Conservation (phyloP, 768 basidiomycete species). For the Tremella mesenterica region DNA sequence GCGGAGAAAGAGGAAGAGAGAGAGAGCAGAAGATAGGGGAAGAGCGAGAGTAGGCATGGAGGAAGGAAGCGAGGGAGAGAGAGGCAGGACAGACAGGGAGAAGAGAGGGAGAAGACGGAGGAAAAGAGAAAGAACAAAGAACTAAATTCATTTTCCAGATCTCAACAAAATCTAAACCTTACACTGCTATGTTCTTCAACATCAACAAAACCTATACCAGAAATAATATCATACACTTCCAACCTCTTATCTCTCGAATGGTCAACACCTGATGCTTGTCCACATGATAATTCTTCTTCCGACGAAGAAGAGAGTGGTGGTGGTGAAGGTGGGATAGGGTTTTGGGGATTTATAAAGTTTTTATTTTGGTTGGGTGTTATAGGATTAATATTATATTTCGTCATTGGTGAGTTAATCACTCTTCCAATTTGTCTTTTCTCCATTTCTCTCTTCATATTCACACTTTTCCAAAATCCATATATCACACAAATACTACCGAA, state of each 20-base stretch:
- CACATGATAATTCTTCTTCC: constrained; percentile 4
- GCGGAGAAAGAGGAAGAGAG: not conserved
- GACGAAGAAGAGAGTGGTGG: constrained; percentile 4
- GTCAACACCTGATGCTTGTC: constrained; percentile 41
- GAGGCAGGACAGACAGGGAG: too few species aligned
- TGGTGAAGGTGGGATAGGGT: constrained; percentile 15
- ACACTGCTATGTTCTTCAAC: constrained; percentile 31
- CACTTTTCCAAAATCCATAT: too few species aligned
- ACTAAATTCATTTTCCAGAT: constrained; percentile 2
- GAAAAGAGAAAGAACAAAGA: too few species aligned
- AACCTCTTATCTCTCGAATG: constrained; percentile 35
- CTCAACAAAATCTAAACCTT: constrained; percentile 36
- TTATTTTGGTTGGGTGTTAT: constrained; percentile 36
- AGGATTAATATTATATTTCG: constrained; percentile 35
- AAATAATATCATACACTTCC: constrained; percentile 32
- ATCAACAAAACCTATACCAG: constrained; percentile 20
- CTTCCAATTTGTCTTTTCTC: not conserved
- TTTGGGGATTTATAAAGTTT: constrained; percentile 39
- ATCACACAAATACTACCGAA: too few species aligned
- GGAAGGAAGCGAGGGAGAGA: too few species aligned
- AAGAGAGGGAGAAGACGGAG: too few species aligned
- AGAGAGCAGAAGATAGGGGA: too few species aligned
- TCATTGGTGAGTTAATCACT: constrained; percentile 27
- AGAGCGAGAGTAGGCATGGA: too few species aligned
- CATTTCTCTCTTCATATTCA: too few species aligned